These are phyloP conservation scores for Amphichorda felina DNA, from an alignment of 2,329 filamentous ascomycete species.

Conservation along the genomic window DNA sequence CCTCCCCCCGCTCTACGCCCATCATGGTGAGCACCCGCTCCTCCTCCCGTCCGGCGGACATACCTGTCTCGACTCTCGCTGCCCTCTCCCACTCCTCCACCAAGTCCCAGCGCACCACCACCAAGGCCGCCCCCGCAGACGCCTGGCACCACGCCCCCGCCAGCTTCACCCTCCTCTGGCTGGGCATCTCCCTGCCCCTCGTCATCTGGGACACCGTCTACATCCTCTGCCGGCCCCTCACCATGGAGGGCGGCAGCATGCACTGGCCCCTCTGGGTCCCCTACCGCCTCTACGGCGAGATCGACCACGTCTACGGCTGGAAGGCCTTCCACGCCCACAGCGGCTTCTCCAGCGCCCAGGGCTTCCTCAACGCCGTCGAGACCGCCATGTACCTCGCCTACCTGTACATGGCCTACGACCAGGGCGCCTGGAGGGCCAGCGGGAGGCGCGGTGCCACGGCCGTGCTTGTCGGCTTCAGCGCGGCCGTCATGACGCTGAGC, in stretches of 20 bases:
- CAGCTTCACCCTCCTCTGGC: conserved; percentile 49
- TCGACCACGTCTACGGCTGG: conserved; percentile 76
- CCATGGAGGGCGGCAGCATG: conserved; percentile 64
- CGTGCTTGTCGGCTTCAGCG: conserved; percentile 36
- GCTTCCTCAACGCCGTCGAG: conserved; percentile 56
- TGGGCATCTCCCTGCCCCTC: conserved; percentile 62
- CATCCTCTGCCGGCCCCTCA: conserved; percentile 67
- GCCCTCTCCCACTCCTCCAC: background rate
- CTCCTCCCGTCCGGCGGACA: background rate
- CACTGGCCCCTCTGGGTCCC: conserved; percentile 65
- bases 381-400: conserved; percentile 50
- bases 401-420: conserved; percentile 24
- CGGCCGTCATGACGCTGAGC: conserved; percentile 47
- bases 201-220: conserved; percentile 76
- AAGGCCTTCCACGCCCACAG: conserved; percentile 54
- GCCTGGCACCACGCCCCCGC: conserved; percentile 34
- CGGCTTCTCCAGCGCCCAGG: conserved; percentile 72
- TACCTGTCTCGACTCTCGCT: background rate
- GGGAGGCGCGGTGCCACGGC: conserved; percentile 32
- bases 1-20: too few relatives aligned
- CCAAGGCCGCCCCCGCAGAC: background rate
- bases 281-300: conserved; percentile 67
- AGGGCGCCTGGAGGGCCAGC: conserved; percentile 16
- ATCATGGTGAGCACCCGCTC: conserved; percentile 1
- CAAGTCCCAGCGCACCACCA: background rate